Conservation (phyloP, 768 basidiomycete genomes). For the Tricholoma furcatifolium region DNA sequence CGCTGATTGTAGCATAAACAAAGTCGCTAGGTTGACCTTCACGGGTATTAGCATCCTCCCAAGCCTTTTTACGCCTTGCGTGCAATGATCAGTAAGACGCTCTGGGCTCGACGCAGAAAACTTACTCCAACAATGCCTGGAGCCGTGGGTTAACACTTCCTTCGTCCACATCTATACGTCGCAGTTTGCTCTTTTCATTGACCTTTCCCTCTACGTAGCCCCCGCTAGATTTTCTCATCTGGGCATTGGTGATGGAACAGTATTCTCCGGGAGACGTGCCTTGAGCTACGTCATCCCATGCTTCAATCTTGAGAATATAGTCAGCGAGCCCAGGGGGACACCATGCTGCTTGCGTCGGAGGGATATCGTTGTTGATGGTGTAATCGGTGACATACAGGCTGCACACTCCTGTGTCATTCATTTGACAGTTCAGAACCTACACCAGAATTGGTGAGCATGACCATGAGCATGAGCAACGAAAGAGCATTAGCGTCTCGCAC, state of each 20-base stretch:
- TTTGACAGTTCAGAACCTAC: slow-evolving; percentile 49
- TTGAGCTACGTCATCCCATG: slow-evolving; percentile 54
- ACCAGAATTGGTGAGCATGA: background rate
- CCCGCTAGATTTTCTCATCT: slow-evolving; percentile 35
- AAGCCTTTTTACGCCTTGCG: slow-evolving; percentile 50
- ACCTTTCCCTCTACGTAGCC: slow-evolving; percentile 57
- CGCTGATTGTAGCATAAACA: slow-evolving; percentile 45
- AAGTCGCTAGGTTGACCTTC: slow-evolving; percentile 29
- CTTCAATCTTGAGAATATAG: slow-evolving; percentile 50
- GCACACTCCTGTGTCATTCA: slow-evolving; percentile 36
- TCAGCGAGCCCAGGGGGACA: slow-evolving; percentile 45
- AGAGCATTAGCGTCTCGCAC: slow-evolving; percentile 28
- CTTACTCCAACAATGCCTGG: slow-evolving; percentile 52
- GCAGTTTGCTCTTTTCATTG: slow-evolving; percentile 40
- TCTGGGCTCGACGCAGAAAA: slow-evolving; percentile 7
- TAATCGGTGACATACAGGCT: slow-evolving; percentile 69
- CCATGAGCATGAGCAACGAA: background rate
- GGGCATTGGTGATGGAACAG: slow-evolving; percentile 53
- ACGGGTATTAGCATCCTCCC: slow-evolving; percentile 29
- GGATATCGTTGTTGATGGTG: slow-evolving; percentile 39
- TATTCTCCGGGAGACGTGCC: slow-evolving; percentile 48
- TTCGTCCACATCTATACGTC: slow-evolving; percentile 34
- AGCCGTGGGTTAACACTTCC: slow-evolving; percentile 36
- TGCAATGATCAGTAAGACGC: slow-evolving; percentile 1
- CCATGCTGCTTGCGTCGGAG: slow-evolving; percentile 38